Percentiles rank a stretch among this genome's conserved stretches.
phyloP scores from a whole-genome alignment of 257 asterid species.

The Solanum paucissectum region DNA sequence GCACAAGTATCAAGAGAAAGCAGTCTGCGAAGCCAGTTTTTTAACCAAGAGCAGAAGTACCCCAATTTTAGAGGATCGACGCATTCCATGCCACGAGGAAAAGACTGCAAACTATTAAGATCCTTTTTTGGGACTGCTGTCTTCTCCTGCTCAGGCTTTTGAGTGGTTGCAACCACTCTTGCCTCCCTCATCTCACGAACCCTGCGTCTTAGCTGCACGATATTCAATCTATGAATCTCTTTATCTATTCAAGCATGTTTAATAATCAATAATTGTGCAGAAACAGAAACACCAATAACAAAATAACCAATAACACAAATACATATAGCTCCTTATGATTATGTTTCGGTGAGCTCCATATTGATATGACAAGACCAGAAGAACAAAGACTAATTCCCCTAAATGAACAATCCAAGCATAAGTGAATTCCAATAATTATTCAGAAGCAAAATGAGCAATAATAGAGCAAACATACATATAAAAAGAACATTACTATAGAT shows the following conservation, averaged over 20 bases:
- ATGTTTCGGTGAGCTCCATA: not conserved
- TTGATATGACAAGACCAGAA: not conserved
- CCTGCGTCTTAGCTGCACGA: conserved; percentile 69
- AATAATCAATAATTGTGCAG: not conserved
- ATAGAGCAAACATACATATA: not conserved
- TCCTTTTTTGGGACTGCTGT: conserved; percentile 45
- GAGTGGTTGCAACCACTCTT: conserved; percentile 53
- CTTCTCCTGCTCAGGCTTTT: conserved; percentile 48
- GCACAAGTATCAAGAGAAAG: not conserved
- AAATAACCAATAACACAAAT: not conserved
- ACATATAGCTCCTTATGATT: not conserved
- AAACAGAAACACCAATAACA: not conserved
- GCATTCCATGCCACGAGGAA: conserved; percentile 99
- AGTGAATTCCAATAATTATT: not conserved
- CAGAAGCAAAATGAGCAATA: not conserved
- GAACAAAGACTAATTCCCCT: not conserved
- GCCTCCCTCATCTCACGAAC: conserved; percentile 98
- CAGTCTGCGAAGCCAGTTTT: not conserved
- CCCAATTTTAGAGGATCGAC: conserved; percentile 97
- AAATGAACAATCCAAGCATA: not conserved
- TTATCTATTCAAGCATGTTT: not conserved
- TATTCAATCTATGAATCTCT: not conserved
- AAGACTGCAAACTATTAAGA: conserved; percentile 62
- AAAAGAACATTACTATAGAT: not conserved
- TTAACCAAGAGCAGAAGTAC: conserved; percentile 29